Conservation (phyloP, 2,329 filamentous ascomycete genomes). For the Aspergillus tubingensis region DNA sequence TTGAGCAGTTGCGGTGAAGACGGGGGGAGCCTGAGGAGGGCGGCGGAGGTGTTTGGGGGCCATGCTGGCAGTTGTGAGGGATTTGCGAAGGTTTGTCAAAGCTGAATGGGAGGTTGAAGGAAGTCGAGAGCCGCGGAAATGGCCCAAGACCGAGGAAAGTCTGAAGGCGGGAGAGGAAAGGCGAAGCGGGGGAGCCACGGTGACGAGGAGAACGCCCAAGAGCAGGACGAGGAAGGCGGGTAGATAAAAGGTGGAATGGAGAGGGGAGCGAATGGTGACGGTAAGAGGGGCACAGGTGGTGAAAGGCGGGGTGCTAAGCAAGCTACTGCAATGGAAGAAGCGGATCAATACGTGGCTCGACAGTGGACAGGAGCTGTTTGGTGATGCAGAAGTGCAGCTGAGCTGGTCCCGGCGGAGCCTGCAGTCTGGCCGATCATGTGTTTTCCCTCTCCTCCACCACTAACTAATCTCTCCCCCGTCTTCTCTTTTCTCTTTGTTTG, state of each 20-base stretch:
- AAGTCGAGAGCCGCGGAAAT: conserved; percentile 38
- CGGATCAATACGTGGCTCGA: conserved; percentile 11
- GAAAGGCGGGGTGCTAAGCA: conserved; percentile 7
- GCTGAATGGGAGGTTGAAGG: conserved; percentile 20
- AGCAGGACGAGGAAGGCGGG: conserved; percentile 37
- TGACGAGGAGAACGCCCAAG: conserved; percentile 42
- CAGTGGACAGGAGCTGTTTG: not conserved
- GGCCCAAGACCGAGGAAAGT: conserved; percentile 46
- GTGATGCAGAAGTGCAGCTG: conserved; percentile 7
- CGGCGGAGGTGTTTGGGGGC: conserved; percentile 46
- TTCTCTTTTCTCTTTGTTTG: not conserved
- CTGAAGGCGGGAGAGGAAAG: conserved; percentile 39
- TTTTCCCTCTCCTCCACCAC: not conserved
- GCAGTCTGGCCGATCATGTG: not conserved
- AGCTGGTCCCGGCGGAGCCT: not conserved
- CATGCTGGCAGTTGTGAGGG: conserved; percentile 51
- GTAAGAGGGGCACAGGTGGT: conserved; percentile 1
- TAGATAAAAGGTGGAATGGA: conserved; percentile 25
- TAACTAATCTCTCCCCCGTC: not conserved
- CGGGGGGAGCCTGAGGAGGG: conserved; percentile 50
- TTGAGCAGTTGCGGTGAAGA: conserved; percentile 50
- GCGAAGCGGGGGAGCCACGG: conserved; percentile 51
- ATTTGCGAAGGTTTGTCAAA: conserved; percentile 26
- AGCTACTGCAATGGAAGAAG: not conserved
- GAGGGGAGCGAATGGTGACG: conserved; percentile 18